A percentile compares a stretch with the other conserved stretches of the same genome.
phyloP scores from a whole-genome alignment of 1,284 basidiomycete species.

The Apiotrichum veenhuisii region DNA sequence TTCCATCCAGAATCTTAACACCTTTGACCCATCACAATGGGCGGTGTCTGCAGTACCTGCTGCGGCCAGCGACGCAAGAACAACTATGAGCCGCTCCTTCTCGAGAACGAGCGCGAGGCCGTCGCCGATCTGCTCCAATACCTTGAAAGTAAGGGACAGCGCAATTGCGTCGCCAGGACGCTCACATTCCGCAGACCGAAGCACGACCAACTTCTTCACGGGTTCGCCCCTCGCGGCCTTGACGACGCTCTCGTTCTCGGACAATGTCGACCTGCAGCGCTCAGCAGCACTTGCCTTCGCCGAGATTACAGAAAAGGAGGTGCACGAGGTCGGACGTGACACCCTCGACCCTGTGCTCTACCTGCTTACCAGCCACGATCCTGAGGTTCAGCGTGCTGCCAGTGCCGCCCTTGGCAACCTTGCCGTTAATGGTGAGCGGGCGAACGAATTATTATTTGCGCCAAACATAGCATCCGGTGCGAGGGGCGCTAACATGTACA shows the following conservation, averaged over 20 bases:
- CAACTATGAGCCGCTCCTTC: conserved; percentile 84
- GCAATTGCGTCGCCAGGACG: neutral
- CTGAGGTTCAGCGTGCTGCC: conserved; percentile 96
- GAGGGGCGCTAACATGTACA: conserved; percentile 46
- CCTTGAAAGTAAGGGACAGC: conserved; percentile 77
- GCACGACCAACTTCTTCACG: conserved; percentile 92
- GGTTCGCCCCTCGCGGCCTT: conserved; percentile 88
- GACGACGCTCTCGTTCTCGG: conserved; percentile 96
- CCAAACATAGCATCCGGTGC: neutral
- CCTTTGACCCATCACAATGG: conserved; percentile 25
- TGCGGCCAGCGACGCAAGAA: conserved; percentile 52
- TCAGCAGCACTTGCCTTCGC: conserved; percentile 98
- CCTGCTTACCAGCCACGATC: conserved; percentile 94
- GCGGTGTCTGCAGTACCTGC: conserved; percentile 41
- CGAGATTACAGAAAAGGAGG: conserved; percentile 99
- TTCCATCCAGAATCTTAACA: neutral
- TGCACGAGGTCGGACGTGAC: conserved; percentile 91
- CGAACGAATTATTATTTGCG: too few species aligned
- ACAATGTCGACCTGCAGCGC: conserved; percentile 98
- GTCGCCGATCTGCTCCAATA: conserved; percentile 97
- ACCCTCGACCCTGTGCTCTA: conserved; percentile 98
- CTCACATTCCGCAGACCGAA: conserved; percentile 66
- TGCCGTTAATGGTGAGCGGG: conserved; percentile 94
- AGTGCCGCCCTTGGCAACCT: conserved; percentile 98
- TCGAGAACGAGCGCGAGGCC: conserved; percentile 98